phyloP scores from a whole-genome alignment of 176 grass and related monocot species.

The Secale cereale region DNA sequence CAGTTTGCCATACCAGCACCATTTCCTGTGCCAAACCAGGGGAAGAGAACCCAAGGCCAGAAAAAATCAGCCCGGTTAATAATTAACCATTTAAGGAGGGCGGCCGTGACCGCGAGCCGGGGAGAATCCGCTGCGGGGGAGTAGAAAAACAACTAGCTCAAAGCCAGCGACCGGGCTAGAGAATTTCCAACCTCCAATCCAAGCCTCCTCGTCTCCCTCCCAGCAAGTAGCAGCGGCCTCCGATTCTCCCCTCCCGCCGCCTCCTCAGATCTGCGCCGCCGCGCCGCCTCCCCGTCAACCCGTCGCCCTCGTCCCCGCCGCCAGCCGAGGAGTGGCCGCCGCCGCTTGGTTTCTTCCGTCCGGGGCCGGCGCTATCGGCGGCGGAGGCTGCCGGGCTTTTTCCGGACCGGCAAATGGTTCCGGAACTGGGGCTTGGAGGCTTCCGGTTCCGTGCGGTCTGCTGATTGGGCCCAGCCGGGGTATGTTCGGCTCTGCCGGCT shows the following conservation, averaged over 20 bases:
- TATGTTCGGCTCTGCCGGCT: conserved; percentile 1
- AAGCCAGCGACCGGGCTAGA: neutral
- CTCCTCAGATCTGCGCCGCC: conserved; percentile 43
- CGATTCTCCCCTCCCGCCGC: conserved; percentile 18
- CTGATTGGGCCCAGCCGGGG: neutral
- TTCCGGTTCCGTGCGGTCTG: neutral
- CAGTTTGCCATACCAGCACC: neutral
- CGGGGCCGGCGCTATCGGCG: neutral
- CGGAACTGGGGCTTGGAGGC: neutral
- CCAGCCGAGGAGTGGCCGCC: neutral
- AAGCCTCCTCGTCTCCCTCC: neutral
- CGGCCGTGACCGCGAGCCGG: neutral
- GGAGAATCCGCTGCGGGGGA: conserved; percentile 18
- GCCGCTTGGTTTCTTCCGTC: neutral
- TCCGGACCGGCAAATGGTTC: conserved; percentile 9
- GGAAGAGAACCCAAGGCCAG: neutral
- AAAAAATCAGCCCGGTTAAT: neutral
- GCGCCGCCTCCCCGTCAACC: neutral
- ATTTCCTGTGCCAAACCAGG: neutral
- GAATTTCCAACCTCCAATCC: conserved; percentile 28
- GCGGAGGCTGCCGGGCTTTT: neutral
- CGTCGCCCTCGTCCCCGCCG: conserved; percentile 13
- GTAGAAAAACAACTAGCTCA: conserved; percentile 25
- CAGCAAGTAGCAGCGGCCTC: neutral
- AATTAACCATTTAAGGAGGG: neutral